Conservation (phyloP, 2,329 filamentous ascomycete genomes). For the Aspergillus sp. region DNA sequence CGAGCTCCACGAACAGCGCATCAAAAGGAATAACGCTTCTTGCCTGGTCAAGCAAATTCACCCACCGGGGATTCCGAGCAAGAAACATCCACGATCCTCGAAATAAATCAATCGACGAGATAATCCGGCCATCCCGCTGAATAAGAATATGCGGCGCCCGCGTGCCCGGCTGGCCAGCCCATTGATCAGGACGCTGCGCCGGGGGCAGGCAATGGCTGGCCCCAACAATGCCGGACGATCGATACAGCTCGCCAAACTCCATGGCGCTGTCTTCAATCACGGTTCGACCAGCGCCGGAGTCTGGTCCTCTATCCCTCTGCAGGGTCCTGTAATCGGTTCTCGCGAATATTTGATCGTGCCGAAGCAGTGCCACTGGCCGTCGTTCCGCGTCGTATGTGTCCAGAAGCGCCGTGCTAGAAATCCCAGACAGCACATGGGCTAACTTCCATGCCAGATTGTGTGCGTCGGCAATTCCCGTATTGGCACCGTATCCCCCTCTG, state of each 20-base stretch:
- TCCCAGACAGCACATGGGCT: slow-evolving; percentile 20
- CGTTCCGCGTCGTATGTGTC: slow-evolving; percentile 34
- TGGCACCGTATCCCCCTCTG: slow-evolving; percentile 24
- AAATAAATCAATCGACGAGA: slow-evolving; percentile 24
- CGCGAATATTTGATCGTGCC: slow-evolving; percentile 18
- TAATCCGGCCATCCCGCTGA: slow-evolving; percentile 10
- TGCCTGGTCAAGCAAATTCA: not conserved
- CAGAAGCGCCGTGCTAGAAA: slow-evolving; percentile 16
- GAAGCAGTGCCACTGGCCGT: slow-evolving; percentile 20
- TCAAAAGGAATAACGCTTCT: slow-evolving; percentile 2
- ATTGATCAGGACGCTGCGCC: slow-evolving; percentile 14
- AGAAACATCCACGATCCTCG: slow-evolving; percentile 20
- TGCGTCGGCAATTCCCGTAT: slow-evolving; percentile 30
- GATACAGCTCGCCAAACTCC: slow-evolving; percentile 17
- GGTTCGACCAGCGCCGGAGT: not conserved
- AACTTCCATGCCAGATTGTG: slow-evolving; percentile 39
- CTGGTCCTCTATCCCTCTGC: slow-evolving; percentile 5
- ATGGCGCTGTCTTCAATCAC: slow-evolving; percentile 18
- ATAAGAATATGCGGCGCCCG: slow-evolving; percentile 26
- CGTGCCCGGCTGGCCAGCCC: slow-evolving; percentile 20
- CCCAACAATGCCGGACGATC: slow-evolving; percentile 14
- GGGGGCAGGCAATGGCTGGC: slow-evolving; percentile 3
- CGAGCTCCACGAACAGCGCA: slow-evolving; percentile 1
- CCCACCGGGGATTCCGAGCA: slow-evolving; percentile 11
- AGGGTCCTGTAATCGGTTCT: slow-evolving; percentile 14